Conservation (phyloP, 2,329 filamentous ascomycete genomes). For the Ampelomyces quisqualis region DNA sequence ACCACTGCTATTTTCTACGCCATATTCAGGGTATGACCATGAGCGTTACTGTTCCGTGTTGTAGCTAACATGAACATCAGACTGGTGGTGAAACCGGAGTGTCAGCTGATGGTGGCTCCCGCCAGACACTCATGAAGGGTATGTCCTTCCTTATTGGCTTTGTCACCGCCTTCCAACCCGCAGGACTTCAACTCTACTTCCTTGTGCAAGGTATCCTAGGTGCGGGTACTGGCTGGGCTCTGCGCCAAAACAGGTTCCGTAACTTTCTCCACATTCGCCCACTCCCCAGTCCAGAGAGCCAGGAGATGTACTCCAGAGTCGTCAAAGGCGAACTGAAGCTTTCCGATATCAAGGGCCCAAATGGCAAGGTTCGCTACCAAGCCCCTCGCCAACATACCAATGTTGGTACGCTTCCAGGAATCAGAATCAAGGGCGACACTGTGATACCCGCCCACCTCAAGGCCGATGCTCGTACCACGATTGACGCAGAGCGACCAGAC, state of each 20-base stretch:
- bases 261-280: conserved; percentile 39
- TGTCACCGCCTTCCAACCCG: conserved; percentile 58
- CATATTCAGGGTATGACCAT: conserved; percentile 61
- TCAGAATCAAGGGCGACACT: conserved; percentile 30
- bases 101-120: conserved; percentile 14
- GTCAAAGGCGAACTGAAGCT: conserved; percentile 29
- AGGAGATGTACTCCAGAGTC: conserved; percentile 31
- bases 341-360: conserved; percentile 21
- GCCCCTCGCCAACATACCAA: conserved; percentile 17
- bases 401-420: conserved; percentile 13
- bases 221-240: conserved; percentile 41
- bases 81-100: conserved; percentile 54
- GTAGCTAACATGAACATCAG: conserved; percentile 37
- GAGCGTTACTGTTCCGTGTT: too few species aligned
- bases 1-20: conserved; percentile 59
- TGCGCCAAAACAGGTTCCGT: conserved; percentile 44
- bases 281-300: conserved; percentile 25
- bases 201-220: conserved; percentile 47
- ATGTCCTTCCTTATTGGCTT: conserved; percentile 52
- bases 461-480: conserved; percentile 9
- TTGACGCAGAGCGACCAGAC: conserved; percentile 17
- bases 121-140: conserved; percentile 43
- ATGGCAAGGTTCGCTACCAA: conserved; percentile 35
- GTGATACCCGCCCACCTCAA: conserved; percentile 29
- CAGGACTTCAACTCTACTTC: conserved; percentile 65